Evolutionary conservation across 2,329 filamentous ascomycete genomes (phyloP).

Genomic region (Amauroascus niger): DNA sequence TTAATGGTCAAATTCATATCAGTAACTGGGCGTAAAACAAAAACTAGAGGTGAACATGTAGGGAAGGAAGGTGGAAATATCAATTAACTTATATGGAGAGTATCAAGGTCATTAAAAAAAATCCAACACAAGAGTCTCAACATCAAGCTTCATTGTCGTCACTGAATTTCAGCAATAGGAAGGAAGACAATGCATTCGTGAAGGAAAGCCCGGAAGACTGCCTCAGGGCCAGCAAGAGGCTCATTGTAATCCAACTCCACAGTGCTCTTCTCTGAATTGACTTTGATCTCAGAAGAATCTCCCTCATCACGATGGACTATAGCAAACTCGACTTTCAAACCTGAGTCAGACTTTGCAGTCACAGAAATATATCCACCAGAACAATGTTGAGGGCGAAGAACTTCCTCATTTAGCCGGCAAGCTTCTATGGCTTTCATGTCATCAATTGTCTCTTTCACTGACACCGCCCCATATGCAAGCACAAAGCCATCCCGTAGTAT

Average conservation of each 20-base stretch:
- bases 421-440: slow-evolving; percentile 4
- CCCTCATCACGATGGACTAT: slow-evolving; percentile 2
- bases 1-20: not conserved
- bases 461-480: slow-evolving; percentile 4
- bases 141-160: no score
- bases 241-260: not conserved
- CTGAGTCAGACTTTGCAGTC: not conserved
- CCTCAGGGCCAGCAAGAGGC: not conserved
- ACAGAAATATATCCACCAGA: slow-evolving; percentile 5
- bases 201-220: slow-evolving; percentile 2
- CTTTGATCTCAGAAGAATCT: not conserved
- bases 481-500: not conserved
- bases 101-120: not conserved
- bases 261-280: not conserved
- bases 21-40: not conserved
- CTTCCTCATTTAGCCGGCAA: not conserved
- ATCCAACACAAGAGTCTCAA: not conserved
- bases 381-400: no score
- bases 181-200: not conserved
- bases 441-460: slow-evolving; percentile 1
- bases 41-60: not conserved
- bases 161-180: no score
- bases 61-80: not conserved
- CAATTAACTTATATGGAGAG: not conserved
- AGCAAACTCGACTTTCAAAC: slow-evolving; percentile 5